Evolutionary conservation across 2,329 filamentous ascomycete species (phyloP), one percentile per base, ranked within the genome.

Genomic region (Dactylellina haptotyla): DNA sequence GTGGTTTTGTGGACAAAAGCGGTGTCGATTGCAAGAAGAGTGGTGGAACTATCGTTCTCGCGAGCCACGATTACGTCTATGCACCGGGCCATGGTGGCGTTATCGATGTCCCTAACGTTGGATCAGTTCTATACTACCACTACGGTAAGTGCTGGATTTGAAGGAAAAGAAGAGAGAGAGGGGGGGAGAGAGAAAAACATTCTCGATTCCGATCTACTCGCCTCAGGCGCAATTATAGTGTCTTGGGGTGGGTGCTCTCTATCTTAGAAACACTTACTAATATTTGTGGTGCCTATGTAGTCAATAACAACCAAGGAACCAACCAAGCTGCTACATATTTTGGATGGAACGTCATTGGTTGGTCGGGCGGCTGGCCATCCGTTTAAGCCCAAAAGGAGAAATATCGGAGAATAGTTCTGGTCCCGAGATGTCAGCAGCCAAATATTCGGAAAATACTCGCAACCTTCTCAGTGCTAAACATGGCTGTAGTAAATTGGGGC

Each of bases 1-100:
- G 86, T 0, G 81, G 81, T 0, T 91, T 87, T 77, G 85, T 85
- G 25, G 88, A 90, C 76, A 80, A 83, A 63, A 78, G 78, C 54
- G 87, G 88, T 1, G 81, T 78, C 14, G 80, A 82, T 30, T 90
- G 88, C 78, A 84, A 81, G 0, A 77, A 81, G 5, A 84, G 85
- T 45, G 88, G 88, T 6, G 89, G 89, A 1, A 88, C 86, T 0
- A 81, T 86, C 2, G 85, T 91, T 0, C 82, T 90, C 0, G 83
- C 84, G 75, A 86, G 83, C 12, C 87, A 90, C 75, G 85, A 80
- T 4, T 85, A 80, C 25, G 83, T 89, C 0, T 90, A 90, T 76
- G 88, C 85, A 28, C 88, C 88, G 14, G 88, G 88, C 37, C 87
- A 90, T 79, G 87, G 85, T 45, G 84, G 88, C 1, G 84, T 85